phyloP scores from a whole-genome alignment of 2,329 filamentous ascomycete species.

The Botrytis sinoallii region DNA sequence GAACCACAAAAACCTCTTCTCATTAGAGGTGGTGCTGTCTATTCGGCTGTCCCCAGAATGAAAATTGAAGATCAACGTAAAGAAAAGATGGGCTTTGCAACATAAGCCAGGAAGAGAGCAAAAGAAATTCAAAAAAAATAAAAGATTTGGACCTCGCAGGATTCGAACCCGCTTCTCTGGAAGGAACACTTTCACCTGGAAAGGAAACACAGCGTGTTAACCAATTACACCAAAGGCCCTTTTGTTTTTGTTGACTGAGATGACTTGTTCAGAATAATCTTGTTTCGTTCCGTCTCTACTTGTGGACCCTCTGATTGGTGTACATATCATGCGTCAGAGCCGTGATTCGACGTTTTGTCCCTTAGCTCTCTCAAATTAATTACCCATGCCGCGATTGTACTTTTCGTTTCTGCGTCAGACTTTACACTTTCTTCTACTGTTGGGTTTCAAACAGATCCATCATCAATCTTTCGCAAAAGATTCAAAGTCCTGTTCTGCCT shows the following conservation, averaged over 20 bases:
- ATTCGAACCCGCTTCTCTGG: background rate
- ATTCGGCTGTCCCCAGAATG: background rate
- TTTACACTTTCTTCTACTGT: background rate
- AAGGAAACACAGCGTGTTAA: background rate
- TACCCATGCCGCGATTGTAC: background rate
- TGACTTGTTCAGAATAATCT: background rate
- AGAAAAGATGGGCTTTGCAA: background rate
- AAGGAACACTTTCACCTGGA: background rate
- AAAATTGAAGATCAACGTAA: too few species aligned
- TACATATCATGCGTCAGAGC: background rate
- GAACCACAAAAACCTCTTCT: background rate
- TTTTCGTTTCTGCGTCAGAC: background rate
- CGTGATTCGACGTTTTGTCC: background rate
- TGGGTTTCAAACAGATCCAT: background rate
- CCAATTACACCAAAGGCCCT: constrained; percentile 1
- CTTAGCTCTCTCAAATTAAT: background rate
- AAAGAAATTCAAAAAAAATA: background rate
- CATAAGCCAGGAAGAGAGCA: background rate
- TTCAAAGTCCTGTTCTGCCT: background rate
- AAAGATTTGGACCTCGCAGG: background rate
- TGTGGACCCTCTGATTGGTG: background rate
- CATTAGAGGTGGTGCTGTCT: background rate
- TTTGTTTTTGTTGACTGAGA: background rate
- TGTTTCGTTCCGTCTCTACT: background rate
- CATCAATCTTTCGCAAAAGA: background rate